phyloP scores from a whole-genome alignment of 352 stramenopile species.

The Phytophthora europaea region DNA sequence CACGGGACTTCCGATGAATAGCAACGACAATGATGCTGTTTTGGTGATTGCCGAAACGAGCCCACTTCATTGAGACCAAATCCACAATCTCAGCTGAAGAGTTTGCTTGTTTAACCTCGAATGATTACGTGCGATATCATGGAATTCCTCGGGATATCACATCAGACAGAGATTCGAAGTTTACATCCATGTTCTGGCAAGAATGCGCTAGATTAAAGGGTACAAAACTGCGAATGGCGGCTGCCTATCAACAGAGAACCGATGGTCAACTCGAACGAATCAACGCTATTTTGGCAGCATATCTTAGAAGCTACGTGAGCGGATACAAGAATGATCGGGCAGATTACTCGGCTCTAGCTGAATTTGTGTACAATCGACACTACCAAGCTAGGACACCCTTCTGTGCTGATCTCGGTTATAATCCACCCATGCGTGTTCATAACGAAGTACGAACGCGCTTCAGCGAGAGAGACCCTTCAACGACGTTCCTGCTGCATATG shows the following conservation, averaged over 20 bases:
- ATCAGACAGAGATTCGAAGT: constrained; percentile 1
- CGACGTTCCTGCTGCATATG: neutral
- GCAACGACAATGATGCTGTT: neutral
- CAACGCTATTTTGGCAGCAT: neutral
- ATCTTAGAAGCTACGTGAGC: neutral
- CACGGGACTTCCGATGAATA: neutral
- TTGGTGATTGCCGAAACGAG: constrained; percentile 12
- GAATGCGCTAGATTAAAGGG: neutral
- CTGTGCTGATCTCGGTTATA: neutral
- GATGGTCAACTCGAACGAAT: neutral
- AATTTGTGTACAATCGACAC: neutral
- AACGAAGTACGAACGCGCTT: neutral
- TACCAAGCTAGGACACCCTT: neutral
- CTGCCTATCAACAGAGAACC: neutral
- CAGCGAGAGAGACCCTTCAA: neutral
- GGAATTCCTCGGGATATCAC: neutral
- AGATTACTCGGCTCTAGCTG: neutral
- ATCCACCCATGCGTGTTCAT: neutral
- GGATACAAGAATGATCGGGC: neutral
- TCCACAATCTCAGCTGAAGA: neutral
- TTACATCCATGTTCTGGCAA: neutral
- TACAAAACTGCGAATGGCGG: neutral
- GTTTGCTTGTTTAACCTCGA: neutral
- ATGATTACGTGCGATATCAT: neutral
- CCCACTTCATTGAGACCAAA: constrained; percentile 6